Percentiles rank a stretch among this genome's conserved stretches.
Evolutionary conservation across 78 protist species (phyloP).

Genomic region (Diacronema lutheri): DNA sequence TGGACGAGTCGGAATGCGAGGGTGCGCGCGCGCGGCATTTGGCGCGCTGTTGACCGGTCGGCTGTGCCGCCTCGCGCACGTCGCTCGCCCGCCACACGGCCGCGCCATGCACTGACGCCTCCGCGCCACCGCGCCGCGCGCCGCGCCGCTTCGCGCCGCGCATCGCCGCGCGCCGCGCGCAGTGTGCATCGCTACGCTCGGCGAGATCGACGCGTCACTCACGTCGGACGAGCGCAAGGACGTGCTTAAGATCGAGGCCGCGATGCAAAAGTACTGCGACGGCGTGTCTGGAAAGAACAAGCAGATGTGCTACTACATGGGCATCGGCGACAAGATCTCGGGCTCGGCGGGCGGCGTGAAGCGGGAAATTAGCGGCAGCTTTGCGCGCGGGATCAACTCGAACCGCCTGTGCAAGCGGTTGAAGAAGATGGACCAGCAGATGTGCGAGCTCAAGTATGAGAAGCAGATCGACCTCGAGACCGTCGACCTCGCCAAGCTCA

Average conservation of each 20-base stretch:
- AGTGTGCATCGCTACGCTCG: background rate
- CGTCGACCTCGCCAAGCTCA: background rate
- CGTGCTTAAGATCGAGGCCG: background rate
- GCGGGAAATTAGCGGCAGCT: background rate
- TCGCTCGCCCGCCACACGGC: no score
- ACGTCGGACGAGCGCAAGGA: background rate
- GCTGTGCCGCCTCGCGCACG: no score
- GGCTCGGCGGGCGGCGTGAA: conserved; percentile 17
- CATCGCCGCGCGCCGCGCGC: background rate
- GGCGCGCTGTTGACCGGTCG: no score
- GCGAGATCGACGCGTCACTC: background rate
- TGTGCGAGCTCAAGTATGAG: conserved; percentile 16
- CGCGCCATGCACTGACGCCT: no score
- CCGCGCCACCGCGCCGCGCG: no score
- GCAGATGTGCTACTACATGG: conserved; percentile 17
- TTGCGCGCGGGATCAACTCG: conserved; percentile 2
- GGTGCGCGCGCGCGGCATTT: no score
- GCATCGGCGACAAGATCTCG: background rate
- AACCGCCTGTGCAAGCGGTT: conserved; percentile 5
- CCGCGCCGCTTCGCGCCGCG: no score
- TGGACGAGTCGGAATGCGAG: no score
- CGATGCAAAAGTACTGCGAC: background rate
- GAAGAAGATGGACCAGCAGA: conserved; percentile 7
- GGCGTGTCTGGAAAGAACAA: background rate
- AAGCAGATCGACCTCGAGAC: background rate